Percentiles rank a stretch among this genome's conserved stretches.
Conservation (phyloP, 2,329 filamentous ascomycete species). For the Fragosphaeria purpurea region DNA sequence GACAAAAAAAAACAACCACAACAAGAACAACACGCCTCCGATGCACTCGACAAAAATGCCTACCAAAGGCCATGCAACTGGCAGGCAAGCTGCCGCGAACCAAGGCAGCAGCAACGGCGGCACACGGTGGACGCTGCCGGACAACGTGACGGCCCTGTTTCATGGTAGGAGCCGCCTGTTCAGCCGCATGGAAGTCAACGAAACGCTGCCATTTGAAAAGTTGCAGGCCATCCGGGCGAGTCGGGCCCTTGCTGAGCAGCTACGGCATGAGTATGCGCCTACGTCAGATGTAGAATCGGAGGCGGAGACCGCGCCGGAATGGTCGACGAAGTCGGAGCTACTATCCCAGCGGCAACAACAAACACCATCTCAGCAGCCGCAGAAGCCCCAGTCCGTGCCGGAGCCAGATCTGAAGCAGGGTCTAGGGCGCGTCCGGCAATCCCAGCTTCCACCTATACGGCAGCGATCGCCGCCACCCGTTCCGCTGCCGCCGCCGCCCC, state of each 20-base stretch:
- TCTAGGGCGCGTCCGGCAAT: background rate
- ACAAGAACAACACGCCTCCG: slow-evolving; percentile 21
- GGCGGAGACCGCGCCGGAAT: no score
- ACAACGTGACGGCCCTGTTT: slow-evolving; percentile 48
- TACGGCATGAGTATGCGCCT: no score
- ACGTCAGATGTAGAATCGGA: no score
- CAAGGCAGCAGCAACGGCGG: slow-evolving; percentile 18
- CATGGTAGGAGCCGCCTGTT: slow-evolving; percentile 38
- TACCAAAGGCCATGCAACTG: slow-evolving; percentile 7
- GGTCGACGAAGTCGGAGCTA: no score
- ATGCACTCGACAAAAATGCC: slow-evolving; percentile 9
- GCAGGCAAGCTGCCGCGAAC: slow-evolving; percentile 4
- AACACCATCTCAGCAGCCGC: background rate
- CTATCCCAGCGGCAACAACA: background rate
- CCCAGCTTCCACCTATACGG: background rate
- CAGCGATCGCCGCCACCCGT: background rate
- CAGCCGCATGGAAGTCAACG: slow-evolving; percentile 45
- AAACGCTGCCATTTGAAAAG: slow-evolving; percentile 46
- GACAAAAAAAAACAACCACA: no score
- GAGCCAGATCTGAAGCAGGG: slow-evolving; percentile 16
- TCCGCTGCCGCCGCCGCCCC: slow-evolving; percentile 4
- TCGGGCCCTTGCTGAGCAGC: slow-evolving; percentile 22
- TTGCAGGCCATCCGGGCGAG: slow-evolving; percentile 36
- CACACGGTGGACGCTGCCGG: slow-evolving; percentile 42
- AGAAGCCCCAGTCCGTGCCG: slow-evolving; percentile 6